Conservation (phyloP, 176 grass and related monocot species). For the Hyparrhenia diplandra region DNA sequence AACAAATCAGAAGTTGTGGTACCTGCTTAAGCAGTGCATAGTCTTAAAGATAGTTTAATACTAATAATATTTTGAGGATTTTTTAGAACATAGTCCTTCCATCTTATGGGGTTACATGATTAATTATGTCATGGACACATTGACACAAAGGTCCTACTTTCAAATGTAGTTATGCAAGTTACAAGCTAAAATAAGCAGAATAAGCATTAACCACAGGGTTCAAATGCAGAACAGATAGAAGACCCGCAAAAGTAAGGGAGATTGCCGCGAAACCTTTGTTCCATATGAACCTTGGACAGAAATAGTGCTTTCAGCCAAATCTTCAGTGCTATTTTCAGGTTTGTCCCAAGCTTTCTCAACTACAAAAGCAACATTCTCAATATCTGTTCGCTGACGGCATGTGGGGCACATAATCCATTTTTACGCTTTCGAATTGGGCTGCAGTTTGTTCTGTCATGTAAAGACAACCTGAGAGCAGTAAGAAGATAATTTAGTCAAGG, state of each 20-base stretch:
- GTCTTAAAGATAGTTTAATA: background rate
- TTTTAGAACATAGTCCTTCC: background rate
- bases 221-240: background rate
- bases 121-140: background rate
- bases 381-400: constrained; percentile 80
- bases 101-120: constrained; percentile 18
- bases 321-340: constrained; percentile 42
- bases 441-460: constrained; percentile 69
- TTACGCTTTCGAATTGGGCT: constrained; percentile 42
- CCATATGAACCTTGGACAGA: constrained; percentile 83
- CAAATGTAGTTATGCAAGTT: constrained; percentile 2
- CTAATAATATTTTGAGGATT: background rate
- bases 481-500: constrained; percentile 15
- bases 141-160: background rate
- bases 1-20: background rate
- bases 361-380: constrained; percentile 88
- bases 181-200: constrained; percentile 1
- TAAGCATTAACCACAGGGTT: constrained; percentile 17
- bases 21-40: background rate
- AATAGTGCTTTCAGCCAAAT: constrained; percentile 57
- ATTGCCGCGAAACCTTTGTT: constrained; percentile 66
- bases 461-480: constrained; percentile 66
- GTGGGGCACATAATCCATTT: constrained; percentile 97
- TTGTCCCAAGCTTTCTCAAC: constrained; percentile 53
- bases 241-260: constrained; percentile 7